Conservation (phyloP, 768 basidiomycete genomes). For the Boletus rubescentipes region DNA sequence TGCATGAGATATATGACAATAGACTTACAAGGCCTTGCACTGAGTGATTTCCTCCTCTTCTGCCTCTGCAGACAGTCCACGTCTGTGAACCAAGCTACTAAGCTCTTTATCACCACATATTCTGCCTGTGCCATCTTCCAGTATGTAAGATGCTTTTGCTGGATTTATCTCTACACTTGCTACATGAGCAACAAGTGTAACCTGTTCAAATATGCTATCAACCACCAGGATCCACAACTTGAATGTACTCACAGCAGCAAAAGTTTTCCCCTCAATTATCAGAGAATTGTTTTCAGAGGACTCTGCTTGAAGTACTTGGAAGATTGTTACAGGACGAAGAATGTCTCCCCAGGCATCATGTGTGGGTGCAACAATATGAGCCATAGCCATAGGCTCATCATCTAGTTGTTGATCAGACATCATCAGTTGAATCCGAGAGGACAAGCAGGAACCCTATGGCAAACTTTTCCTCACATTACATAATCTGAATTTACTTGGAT, state of each 20-base stretch:
- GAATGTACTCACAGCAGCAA: slow-evolving; percentile 20
- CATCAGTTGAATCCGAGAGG: neutral
- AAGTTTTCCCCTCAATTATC: slow-evolving; percentile 44
- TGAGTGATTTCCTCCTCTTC: slow-evolving; percentile 14
- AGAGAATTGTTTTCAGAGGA: slow-evolving; percentile 43
- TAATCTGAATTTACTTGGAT: no score
- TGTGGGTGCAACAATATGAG: slow-evolving; percentile 2
- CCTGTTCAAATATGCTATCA: slow-evolving; percentile 32
- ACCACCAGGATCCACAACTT: neutral
- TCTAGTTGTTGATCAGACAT: slow-evolving; percentile 10
- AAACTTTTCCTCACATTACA: no score
- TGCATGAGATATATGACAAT: neutral
- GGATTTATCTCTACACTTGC: slow-evolving; percentile 16
- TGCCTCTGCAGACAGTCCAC: neutral
- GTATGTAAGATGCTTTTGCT: slow-evolving; percentile 11
- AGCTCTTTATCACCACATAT: slow-evolving; percentile 12
- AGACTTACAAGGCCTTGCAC: slow-evolving; percentile 11
- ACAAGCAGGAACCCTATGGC: no score
- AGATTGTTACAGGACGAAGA: slow-evolving; percentile 54
- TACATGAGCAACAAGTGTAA: slow-evolving; percentile 53
- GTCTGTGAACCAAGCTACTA: neutral
- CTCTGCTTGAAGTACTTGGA: slow-evolving; percentile 49
- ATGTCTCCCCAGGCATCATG: neutral
- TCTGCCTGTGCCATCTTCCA: slow-evolving; percentile 42
- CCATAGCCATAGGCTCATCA: slow-evolving; percentile 4